Evolutionary conservation across 2,329 filamentous ascomycete genomes (phyloP).

Genomic region (Ceratocystis destructans): DNA sequence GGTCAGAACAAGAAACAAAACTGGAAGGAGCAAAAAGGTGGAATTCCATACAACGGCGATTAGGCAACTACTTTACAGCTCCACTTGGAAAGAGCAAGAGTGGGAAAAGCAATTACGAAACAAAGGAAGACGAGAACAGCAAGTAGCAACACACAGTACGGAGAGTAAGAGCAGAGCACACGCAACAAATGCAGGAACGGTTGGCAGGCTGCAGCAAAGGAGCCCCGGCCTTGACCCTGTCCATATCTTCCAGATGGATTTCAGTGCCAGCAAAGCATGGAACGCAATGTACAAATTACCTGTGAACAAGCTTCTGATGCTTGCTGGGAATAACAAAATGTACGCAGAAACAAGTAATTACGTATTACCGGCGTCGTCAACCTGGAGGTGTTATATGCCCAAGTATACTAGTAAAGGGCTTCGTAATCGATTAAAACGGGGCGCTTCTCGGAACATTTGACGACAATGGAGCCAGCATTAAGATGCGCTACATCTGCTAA

Average conservation of each 20-base stretch:
- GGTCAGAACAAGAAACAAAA: slow-evolving; percentile 1
- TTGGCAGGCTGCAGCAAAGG: background rate
- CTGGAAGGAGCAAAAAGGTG: background rate
- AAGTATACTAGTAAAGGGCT: background rate
- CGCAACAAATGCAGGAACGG: background rate
- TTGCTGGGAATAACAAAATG: background rate
- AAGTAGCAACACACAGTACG: background rate
- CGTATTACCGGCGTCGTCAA: background rate
- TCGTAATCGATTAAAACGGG: background rate
- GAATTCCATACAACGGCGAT: background rate
- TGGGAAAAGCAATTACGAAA: background rate
- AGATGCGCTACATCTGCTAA: background rate
- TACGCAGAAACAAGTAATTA: background rate
- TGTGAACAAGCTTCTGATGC: background rate
- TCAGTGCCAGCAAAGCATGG: background rate
- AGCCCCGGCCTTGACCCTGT: background rate
- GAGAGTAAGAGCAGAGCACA: background rate
- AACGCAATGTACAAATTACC: background rate
- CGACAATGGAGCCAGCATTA: too few species aligned
- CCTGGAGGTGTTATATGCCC: background rate
- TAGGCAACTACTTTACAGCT: slow-evolving; percentile 1
- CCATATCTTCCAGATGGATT: background rate
- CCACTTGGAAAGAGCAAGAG: background rate
- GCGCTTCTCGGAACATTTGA: background rate
- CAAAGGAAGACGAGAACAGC: background rate